Percentiles rank a stretch among this genome's conserved stretches.
These are phyloP conservation scores for sweet orange (Citrus sinensis) DNA, from an alignment of 345 rosid species.

Conservation along the genomic window DVS_A1.0 CM039165.1:38219501-38220000, in stretches of 20 bases:
- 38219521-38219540: not conserved
- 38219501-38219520: not conserved
- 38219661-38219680: conserved; percentile 97
- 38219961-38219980: conserved; percentile 95
- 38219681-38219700: conserved; percentile 96
- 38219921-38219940: conserved; percentile 97
- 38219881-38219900: not conserved
- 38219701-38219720: conserved; percentile 97
- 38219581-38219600: conserved; percentile 95
- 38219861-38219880: not conserved
- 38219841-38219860: not conserved
- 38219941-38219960: conserved; percentile 96
- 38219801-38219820: conserved; percentile 91
- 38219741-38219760: conserved; percentile 99
- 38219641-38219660: conserved; percentile 94
- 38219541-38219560: not conserved
- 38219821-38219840: not conserved
- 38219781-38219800: conserved; percentile 88
- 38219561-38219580: conserved; percentile 82
- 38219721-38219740: conserved; percentile 93
- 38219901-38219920: conserved; percentile 57
- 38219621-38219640: conserved; percentile 96
- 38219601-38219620: conserved; percentile 92
- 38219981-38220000: conserved; percentile 98
- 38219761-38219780: conserved; percentile 96